A percentile compares a stretch with the other conserved stretches of the same genome.
phyloP scores from a whole-genome alignment of 306 rosid species.

The Neltuma alba region DNA sequence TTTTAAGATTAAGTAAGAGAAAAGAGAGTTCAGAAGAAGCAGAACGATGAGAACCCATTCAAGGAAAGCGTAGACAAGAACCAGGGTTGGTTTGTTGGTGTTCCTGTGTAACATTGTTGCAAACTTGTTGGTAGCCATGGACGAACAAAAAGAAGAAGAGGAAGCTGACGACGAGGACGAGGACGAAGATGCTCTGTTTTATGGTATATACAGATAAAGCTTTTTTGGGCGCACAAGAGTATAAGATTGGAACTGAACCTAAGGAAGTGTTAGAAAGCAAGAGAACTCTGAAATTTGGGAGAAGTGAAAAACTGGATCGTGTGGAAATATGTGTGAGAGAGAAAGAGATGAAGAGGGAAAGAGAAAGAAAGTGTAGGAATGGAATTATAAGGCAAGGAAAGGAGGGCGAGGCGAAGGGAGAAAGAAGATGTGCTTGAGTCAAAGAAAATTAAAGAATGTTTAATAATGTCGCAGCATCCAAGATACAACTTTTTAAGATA shows the following conservation, averaged over 20 bases:
- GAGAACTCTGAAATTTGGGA: background rate
- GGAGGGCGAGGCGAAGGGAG: background rate
- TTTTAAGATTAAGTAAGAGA: slow-evolving; percentile 78
- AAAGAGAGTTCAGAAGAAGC: slow-evolving; percentile 80
- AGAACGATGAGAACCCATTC: slow-evolving; percentile 86
- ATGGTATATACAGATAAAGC: slow-evolving; percentile 55
- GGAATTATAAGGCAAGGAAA: slow-evolving; percentile 53
- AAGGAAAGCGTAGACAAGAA: slow-evolving; percentile 75
- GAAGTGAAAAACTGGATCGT: slow-evolving; percentile 29
- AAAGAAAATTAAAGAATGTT: slow-evolving; percentile 53
- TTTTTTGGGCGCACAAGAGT: background rate
- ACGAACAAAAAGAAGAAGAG: background rate
- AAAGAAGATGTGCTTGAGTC: slow-evolving; percentile 42
- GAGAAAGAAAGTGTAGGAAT: slow-evolving; percentile 38
- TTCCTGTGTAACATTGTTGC: slow-evolving; percentile 80
- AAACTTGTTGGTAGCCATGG: slow-evolving; percentile 93
- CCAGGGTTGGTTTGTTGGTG: slow-evolving; percentile 81
- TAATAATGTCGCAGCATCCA: slow-evolving; percentile 24
- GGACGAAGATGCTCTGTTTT: slow-evolving; percentile 39
- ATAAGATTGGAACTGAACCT: slow-evolving; percentile 33
- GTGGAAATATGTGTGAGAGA: slow-evolving; percentile 32
- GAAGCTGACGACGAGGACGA: background rate
- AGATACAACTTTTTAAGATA: slow-evolving; percentile 9
- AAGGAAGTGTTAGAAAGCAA: background rate
- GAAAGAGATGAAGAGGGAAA: slow-evolving; percentile 27